These are phyloP conservation scores for Rubia occidens DNA, from an alignment of 305 asterid genomes.

Conservation along the genomic window DNA sequence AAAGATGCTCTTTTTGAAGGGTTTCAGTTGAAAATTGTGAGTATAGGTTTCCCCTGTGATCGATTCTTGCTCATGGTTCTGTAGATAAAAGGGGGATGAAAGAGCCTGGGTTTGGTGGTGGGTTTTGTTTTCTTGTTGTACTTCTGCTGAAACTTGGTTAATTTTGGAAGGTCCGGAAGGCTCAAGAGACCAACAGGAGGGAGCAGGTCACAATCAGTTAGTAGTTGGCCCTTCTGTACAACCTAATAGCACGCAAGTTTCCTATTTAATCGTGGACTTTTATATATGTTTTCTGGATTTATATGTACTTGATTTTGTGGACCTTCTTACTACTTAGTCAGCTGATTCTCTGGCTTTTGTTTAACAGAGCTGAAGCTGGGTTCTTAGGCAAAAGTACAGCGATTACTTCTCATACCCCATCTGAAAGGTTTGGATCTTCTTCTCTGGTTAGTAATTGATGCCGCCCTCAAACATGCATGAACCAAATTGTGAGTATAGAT, in stretches of 20 bases:
- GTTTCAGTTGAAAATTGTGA: no score
- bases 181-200: conserved; percentile 39
- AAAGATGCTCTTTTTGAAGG: no score
- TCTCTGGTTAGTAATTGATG: no score
- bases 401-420: conserved; percentile 41
- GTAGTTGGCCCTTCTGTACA: conserved; percentile 56
- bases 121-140: neutral
- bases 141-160: conserved; percentile 14
- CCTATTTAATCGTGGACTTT: conserved; percentile 2
- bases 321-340: neutral
- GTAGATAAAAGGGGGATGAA: neutral
- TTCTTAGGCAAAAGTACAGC: conserved; percentile 50
- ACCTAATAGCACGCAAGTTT: conserved; percentile 45
- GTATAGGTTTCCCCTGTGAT: no score
- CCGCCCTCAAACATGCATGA: no score
- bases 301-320: neutral
- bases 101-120: neutral
- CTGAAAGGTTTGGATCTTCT: conserved; percentile 63
- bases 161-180: conserved; percentile 64
- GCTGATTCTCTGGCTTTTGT: neutral
- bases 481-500: no score
- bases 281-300: neutral
- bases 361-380: conserved; percentile 51
- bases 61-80: neutral
- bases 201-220: conserved; percentile 39